These are phyloP conservation scores for Arabidopsis thaliana DNA, from an alignment of 345 rosid genomes.

Conservation along the genomic window TAIR10.1 NC_003070.9:3645501-3646000, in stretches of 20 bases:
- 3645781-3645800: conserved; percentile 53
- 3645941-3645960: background rate
- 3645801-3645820: conserved; percentile 24
- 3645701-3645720: conserved; percentile 45
- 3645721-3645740: conserved; percentile 35
- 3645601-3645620: conserved; percentile 40
- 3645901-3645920: conserved; percentile 14
- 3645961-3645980: conserved; percentile 24
- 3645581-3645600: conserved; percentile 20
- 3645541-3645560: conserved; percentile 17
- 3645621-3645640: background rate
- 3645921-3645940: conserved; percentile 12
- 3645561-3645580: conserved; percentile 4
- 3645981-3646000: conserved; percentile 20
- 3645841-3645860: conserved; percentile 40
- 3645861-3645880: conserved; percentile 19
- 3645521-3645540: conserved; percentile 18
- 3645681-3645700: conserved; percentile 41
- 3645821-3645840: conserved; percentile 40
- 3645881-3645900: conserved; percentile 38
- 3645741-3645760: conserved; percentile 36
- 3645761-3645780: background rate
- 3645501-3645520: background rate
- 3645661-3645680: background rate
- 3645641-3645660: conserved; percentile 39